A percentile compares a stretch with the other conserved stretches of the same genome.
Evolutionary conservation across 192 early-diverging fungal genomes (phyloP).

Genomic region (Diversispora eburnea): DNA sequence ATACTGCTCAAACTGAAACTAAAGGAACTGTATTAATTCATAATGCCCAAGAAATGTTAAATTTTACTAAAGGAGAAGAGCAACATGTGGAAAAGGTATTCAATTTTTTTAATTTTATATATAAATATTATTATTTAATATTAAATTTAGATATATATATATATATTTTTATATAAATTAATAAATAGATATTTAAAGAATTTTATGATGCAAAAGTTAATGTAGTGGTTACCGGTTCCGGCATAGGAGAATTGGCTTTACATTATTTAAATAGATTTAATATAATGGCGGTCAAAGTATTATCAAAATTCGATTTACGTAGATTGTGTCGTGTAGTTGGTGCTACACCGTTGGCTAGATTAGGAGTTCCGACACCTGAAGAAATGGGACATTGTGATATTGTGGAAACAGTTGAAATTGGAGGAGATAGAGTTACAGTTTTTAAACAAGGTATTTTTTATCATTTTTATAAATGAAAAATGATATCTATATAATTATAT

Average conservation of each 20-base stretch:
- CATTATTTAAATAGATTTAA: constrained; percentile 92
- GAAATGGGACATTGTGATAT: constrained; percentile 98
- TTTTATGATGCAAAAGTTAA: constrained; percentile 88
- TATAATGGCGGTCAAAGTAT: constrained; percentile 85
- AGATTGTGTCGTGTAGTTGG: constrained; percentile 90
- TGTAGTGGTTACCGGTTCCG: constrained; percentile 86
- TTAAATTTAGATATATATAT: neutral
- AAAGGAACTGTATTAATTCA: constrained; percentile 98
- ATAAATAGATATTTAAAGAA: constrained; percentile 66
- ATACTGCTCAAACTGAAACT: constrained; percentile 93
- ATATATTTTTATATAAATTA: neutral
- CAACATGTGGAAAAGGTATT: constrained; percentile 72
- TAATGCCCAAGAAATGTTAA: constrained; percentile 93
- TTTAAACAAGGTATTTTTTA: constrained; percentile 70
- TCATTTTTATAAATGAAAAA: constrained; percentile 15
- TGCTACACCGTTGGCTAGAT: constrained; percentile 86
- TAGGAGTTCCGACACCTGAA: constrained; percentile 91
- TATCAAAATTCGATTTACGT: constrained; percentile 96
- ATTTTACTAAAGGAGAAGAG: constrained; percentile 96
- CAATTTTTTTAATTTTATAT: neutral
- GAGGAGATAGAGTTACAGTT: constrained; percentile 95
- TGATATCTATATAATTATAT: neutral
- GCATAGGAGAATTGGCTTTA: constrained; percentile 88
- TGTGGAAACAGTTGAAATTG: constrained; percentile 95
- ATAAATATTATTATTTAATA: neutral